These are phyloP conservation scores for Chlorella variabilis DNA, from an alignment of 163 green algal species.

Conservation along the genomic window DNA sequence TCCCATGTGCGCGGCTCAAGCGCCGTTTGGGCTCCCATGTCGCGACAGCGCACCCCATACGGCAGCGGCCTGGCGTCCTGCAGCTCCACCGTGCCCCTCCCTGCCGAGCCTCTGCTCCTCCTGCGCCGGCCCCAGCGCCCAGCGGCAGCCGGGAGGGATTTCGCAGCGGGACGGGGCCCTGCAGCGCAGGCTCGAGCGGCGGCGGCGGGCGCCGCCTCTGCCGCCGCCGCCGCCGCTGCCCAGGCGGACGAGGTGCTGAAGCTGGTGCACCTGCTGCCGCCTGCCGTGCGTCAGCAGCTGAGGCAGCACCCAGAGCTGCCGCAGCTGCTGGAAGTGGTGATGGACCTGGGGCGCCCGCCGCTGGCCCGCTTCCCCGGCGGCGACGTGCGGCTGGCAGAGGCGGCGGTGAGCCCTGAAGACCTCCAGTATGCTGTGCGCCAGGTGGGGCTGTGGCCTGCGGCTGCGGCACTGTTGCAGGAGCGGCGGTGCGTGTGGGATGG, in stretches of 20 bases:
- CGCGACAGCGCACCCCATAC: too few species aligned
- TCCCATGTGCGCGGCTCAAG: too few species aligned
- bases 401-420: slow-evolving; percentile 70
- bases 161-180: neutral
- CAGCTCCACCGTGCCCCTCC: neutral
- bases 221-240: neutral
- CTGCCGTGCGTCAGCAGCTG: slow-evolving; percentile 48
- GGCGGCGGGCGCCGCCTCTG: neutral
- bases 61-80: neutral
- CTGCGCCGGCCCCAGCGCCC: neutral
- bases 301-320: slow-evolving; percentile 55
- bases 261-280: slow-evolving; percentile 65
- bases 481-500: too few species aligned
- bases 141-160: neutral
- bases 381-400: slow-evolving; percentile 64
- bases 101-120: neutral
- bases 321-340: slow-evolving; percentile 71
- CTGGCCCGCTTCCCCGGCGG: slow-evolving; percentile 83
- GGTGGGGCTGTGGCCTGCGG: too few species aligned
- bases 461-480: neutral
- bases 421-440: slow-evolving; percentile 67
- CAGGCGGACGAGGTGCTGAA: slow-evolving; percentile 61
- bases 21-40: too few species aligned
- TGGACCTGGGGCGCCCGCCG: slow-evolving; percentile 89
- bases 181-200: neutral